phyloP scores from a whole-genome alignment of 176 grass and related monocot genomes.

The Triticum turgidum region DNA sequence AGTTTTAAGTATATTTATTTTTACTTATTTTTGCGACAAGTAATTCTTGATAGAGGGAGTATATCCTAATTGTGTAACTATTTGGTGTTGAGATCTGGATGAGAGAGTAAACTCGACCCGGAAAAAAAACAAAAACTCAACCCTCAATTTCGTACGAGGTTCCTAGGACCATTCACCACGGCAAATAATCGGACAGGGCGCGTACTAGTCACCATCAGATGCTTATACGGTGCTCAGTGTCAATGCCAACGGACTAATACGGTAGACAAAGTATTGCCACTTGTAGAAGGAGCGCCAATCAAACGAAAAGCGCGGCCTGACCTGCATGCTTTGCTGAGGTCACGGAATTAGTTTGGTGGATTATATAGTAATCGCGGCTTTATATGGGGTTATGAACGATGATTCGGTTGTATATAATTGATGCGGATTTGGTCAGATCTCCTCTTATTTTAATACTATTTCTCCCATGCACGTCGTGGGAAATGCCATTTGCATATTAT shows the following conservation, averaged over 20 bases:
- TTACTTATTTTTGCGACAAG: too few relatives aligned
- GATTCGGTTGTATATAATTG: neutral
- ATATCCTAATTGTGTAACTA: too few relatives aligned
- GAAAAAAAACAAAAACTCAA: too few relatives aligned
- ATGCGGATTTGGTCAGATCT: conserved; percentile 10
- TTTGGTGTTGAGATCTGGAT: neutral
- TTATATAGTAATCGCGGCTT: neutral
- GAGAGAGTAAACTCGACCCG: neutral
- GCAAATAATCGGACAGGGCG: neutral
- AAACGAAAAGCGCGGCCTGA: neutral
- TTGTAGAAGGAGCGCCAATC: neutral
- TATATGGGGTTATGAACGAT: conserved; percentile 12
- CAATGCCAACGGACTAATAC: neutral
- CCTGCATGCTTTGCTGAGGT: neutral
- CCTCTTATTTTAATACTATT: neutral
- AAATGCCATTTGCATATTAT: neutral
- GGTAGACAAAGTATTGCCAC: neutral
- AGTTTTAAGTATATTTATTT: too few relatives aligned
- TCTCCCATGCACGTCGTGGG: neutral
- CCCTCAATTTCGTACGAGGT: neutral
- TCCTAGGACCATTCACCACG: neutral
- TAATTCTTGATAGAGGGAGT: too few relatives aligned
- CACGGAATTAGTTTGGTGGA: conserved; percentile 30
- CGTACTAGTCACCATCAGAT: neutral
- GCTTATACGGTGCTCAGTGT: neutral